Conservation (phyloP, 2,329 filamentous ascomycete genomes). For the Geoglossum cookeanum region DNA sequence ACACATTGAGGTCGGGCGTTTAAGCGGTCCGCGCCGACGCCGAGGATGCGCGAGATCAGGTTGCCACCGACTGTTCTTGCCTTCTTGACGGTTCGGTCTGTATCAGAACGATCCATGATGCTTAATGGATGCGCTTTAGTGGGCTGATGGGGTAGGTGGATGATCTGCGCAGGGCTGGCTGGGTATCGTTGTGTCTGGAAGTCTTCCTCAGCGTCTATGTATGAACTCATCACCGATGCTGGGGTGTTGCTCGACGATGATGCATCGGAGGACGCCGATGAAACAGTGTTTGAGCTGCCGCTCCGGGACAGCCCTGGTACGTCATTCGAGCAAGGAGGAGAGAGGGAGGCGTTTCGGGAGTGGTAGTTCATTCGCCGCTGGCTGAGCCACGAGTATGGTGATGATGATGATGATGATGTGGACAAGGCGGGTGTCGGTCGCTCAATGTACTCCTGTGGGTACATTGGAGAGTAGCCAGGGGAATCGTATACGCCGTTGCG, state of each 20-base stretch:
- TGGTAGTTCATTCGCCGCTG: slow-evolving; percentile 1
- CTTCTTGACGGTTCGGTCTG: slow-evolving; percentile 4
- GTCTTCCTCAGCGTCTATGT: slow-evolving; percentile 13
- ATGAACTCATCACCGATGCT: slow-evolving; percentile 16
- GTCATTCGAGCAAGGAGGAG: slow-evolving; percentile 19
- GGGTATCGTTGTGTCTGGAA: background rate
- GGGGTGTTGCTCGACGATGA: slow-evolving; percentile 18
- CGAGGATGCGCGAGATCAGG: slow-evolving; percentile 8
- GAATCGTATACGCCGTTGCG: background rate
- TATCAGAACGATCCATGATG: background rate
- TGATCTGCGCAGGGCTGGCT: background rate
- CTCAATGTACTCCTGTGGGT: background rate
- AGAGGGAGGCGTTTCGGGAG: slow-evolving; percentile 13
- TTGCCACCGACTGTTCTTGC: background rate
- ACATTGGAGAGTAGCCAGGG: background rate
- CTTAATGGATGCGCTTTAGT: background rate
- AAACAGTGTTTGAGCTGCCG: slow-evolving; percentile 14
- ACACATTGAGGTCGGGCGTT: background rate
- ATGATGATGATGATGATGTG: slow-evolving; percentile 2
- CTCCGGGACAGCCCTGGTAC: slow-evolving; percentile 18
- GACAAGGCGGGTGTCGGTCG: background rate
- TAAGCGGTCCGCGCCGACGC: background rate
- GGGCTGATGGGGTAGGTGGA: background rate
- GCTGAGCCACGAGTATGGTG: background rate
- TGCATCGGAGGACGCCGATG: slow-evolving; percentile 15